Conservation (phyloP, 2,329 filamentous ascomycete species). For the Trichophyton simii region DNA sequence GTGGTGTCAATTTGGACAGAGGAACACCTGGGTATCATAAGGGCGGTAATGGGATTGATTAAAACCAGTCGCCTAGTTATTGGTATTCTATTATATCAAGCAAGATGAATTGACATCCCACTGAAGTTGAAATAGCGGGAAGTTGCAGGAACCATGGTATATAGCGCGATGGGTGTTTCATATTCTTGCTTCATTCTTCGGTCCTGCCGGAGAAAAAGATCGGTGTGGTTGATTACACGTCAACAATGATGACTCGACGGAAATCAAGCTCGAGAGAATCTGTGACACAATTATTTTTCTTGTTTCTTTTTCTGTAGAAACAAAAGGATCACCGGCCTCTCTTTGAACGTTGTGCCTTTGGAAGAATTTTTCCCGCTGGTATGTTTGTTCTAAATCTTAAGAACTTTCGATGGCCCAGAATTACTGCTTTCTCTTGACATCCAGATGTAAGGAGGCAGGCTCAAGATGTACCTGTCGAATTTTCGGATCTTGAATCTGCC, state of each 20-base stretch:
- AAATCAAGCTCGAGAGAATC: background rate
- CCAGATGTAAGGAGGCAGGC: background rate
- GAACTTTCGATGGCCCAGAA: background rate
- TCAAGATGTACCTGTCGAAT: background rate
- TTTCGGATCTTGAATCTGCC: background rate
- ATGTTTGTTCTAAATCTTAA: background rate
- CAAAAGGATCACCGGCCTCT: background rate
- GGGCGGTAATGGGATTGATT: background rate
- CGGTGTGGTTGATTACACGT: background rate
- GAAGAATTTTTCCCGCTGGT: background rate
- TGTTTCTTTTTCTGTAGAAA: background rate
- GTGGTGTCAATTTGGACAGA: background rate
- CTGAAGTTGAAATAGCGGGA: background rate
- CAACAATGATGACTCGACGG: background rate
- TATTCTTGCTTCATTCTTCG: background rate
- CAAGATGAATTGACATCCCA: background rate
- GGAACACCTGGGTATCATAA: background rate
- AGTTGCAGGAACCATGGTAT: slow-evolving; percentile 1
- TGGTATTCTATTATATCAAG: background rate
- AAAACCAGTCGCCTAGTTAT: background rate
- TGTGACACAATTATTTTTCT: background rate
- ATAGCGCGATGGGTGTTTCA: background rate
- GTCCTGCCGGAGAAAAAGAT: background rate
- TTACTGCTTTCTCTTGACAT: slow-evolving; percentile 1
- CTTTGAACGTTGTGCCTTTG: background rate